Evolutionary conservation across 176 grass and related monocot genomes (phyloP).

Genomic region (Tuctoria greenei): DNA sequence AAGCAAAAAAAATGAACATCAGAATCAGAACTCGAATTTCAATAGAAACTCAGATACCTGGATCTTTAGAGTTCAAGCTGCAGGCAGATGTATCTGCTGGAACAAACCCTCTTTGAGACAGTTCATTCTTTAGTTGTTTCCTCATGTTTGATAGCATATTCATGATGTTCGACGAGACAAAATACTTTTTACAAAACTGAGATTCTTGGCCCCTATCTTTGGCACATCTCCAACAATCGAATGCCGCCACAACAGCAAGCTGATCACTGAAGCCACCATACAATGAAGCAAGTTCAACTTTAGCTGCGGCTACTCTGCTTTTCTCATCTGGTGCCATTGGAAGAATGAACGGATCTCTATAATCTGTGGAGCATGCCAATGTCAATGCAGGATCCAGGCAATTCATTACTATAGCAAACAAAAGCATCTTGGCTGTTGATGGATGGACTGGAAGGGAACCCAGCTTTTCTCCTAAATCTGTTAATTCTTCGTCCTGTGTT

Average conservation of each 20-base stretch:
- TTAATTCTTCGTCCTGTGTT: slow-evolving; percentile 73
- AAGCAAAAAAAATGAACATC: slow-evolving; percentile 5
- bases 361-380: slow-evolving; percentile 79
- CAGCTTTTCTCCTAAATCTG: slow-evolving; percentile 77
- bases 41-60: slow-evolving; percentile 49
- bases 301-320: slow-evolving; percentile 60
- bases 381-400: slow-evolving; percentile 92
- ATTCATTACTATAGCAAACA: slow-evolving; percentile 94
- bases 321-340: slow-evolving; percentile 66
- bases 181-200: slow-evolving; percentile 81
- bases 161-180: slow-evolving; percentile 79
- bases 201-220: slow-evolving; percentile 77
- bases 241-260: slow-evolving; percentile 83
- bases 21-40: background rate
- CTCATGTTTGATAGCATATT: slow-evolving; percentile 82
- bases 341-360: slow-evolving; percentile 76
- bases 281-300: slow-evolving; percentile 81
- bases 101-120: slow-evolving; percentile 79
- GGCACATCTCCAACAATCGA: slow-evolving; percentile 81
- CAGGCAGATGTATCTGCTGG: slow-evolving; percentile 70
- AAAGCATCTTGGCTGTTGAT: slow-evolving; percentile 92
- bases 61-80: slow-evolving; percentile 84
- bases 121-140: slow-evolving; percentile 78
- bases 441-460: slow-evolving; percentile 92
- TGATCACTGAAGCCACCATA: slow-evolving; percentile 96